Conservation (phyloP, 2,329 filamentous ascomycete species). For the Xylaria arbuscula region DNA sequence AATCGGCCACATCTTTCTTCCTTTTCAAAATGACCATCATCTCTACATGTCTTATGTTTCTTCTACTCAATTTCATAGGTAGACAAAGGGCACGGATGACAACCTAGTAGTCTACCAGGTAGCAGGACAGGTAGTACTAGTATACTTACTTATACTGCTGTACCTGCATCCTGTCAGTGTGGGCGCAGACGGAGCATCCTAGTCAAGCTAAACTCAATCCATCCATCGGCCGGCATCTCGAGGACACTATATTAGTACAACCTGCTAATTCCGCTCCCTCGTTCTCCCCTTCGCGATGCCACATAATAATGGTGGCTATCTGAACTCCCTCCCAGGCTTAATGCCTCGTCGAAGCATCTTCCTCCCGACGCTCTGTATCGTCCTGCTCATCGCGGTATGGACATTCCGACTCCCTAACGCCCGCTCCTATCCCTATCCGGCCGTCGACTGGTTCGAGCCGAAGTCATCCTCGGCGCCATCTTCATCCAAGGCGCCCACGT, state of each 20-base stretch:
- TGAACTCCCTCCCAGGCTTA: slow-evolving; percentile 45
- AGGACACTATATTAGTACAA: slow-evolving; percentile 22
- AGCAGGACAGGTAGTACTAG: background rate
- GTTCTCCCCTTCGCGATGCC: slow-evolving; percentile 40
- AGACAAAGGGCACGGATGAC: background rate
- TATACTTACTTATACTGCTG: background rate
- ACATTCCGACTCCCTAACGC: slow-evolving; percentile 43
- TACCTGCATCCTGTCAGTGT: background rate
- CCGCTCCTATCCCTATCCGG: slow-evolving; percentile 30
- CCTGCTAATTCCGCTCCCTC: background rate
- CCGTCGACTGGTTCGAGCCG: slow-evolving; percentile 42
- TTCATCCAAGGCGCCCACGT: slow-evolving; percentile 12
- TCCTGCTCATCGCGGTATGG: slow-evolving; percentile 48
- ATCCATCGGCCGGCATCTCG: slow-evolving; percentile 10
- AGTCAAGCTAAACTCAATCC: slow-evolving; percentile 17
- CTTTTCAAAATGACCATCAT: background rate
- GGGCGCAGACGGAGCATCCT: background rate
- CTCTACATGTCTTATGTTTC: background rate
- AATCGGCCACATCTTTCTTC: background rate
- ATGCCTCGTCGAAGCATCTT: slow-evolving; percentile 50
- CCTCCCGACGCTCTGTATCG: slow-evolving; percentile 46
- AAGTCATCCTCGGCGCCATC: slow-evolving; percentile 22
- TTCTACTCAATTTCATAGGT: background rate
- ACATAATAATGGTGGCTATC: slow-evolving; percentile 42
- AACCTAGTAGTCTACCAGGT: background rate